Percentiles rank a stretch among this genome's conserved stretches.
Conservation (phyloP, 179 eudicot genomes). For the Amaranthus tricolor region DNA sequence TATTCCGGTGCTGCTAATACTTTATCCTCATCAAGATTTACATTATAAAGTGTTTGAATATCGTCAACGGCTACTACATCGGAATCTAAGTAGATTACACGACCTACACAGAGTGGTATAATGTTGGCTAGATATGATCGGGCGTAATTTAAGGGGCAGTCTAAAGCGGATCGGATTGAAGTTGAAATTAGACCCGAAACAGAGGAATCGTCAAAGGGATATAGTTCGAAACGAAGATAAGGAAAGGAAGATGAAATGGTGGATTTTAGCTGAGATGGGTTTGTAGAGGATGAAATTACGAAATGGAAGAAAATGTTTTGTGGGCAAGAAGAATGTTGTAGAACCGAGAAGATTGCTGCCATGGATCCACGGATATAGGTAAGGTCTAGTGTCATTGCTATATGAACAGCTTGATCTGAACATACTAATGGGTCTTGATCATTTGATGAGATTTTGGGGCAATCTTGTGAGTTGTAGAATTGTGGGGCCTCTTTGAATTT, state of each 20-base stretch:
- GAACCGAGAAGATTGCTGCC: slow-evolving; percentile 64
- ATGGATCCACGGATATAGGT: slow-evolving; percentile 78
- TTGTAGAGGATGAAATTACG: slow-evolving; percentile 38
- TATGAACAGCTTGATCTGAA: slow-evolving; percentile 52
- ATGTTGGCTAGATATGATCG: slow-evolving; percentile 57
- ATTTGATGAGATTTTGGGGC: slow-evolving; percentile 32
- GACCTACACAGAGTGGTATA: slow-evolving; percentile 49
- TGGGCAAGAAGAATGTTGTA: slow-evolving; percentile 70
- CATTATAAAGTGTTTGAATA: slow-evolving; percentile 41
- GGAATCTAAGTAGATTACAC: slow-evolving; percentile 67
- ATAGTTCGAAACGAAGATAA: slow-evolving; percentile 47
- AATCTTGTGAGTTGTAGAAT: slow-evolving; percentile 57
- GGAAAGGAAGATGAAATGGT: slow-evolving; percentile 48
- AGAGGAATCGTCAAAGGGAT: slow-evolving; percentile 42
- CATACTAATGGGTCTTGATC: slow-evolving; percentile 19
- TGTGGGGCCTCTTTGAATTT: slow-evolving; percentile 66
- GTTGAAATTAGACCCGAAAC: slow-evolving; percentile 61
- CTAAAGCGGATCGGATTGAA: slow-evolving; percentile 75
- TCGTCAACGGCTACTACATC: slow-evolving; percentile 68
- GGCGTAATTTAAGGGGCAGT: slow-evolving; percentile 70
- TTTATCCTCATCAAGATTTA: slow-evolving; percentile 28
- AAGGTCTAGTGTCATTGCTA: slow-evolving; percentile 67
- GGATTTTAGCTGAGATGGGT: slow-evolving; percentile 38
- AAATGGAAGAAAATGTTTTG: slow-evolving; percentile 61
- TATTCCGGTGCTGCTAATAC: slow-evolving; percentile 78